These are phyloP conservation scores for Camellia oleifera DNA, from an alignment of 179 eudicot genomes.

Conservation along the genomic window DNA sequence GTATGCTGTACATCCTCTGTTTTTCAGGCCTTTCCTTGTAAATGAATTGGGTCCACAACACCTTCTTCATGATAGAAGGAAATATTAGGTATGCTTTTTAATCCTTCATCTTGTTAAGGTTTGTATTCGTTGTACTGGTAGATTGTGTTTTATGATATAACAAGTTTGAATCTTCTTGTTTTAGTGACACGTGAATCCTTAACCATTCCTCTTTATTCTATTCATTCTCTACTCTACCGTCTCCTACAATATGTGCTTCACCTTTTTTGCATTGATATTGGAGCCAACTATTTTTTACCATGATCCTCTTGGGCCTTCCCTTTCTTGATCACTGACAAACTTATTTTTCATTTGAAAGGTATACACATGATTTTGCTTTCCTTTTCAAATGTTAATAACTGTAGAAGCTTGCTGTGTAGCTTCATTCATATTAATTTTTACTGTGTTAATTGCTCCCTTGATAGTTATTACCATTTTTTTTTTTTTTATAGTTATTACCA, in stretches of 20 bases:
- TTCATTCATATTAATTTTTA: no score
- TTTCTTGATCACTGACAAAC: not conserved
- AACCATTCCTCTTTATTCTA: not conserved
- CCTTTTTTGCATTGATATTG: not conserved
- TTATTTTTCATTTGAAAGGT: not conserved
- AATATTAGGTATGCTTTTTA: conserved; percentile 63
- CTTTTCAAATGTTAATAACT: not conserved
- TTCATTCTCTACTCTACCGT: not conserved
- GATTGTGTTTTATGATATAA: not conserved
- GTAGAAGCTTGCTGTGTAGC: no score
- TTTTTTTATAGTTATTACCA: not conserved
- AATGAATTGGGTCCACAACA: conserved; percentile 86
- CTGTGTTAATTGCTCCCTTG: not conserved
- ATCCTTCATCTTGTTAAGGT: not conserved
- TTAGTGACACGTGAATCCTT: not conserved
- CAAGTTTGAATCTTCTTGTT: not conserved
- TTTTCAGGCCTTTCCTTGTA: conserved; percentile 78
- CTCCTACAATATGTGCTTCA: not conserved
- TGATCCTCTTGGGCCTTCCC: not conserved
- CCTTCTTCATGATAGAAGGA: conserved; percentile 90
- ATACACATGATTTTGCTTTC: not conserved
- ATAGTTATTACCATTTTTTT: not conserved
- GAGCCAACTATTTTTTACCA: not conserved
- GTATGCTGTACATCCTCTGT: conserved; percentile 2
- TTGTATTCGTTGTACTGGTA: not conserved